A percentile compares a stretch with the other conserved stretches of the same genome.
phyloP scores from a whole-genome alignment of 164 flowering plant genomes.

The Vitis riparia region DNA sequence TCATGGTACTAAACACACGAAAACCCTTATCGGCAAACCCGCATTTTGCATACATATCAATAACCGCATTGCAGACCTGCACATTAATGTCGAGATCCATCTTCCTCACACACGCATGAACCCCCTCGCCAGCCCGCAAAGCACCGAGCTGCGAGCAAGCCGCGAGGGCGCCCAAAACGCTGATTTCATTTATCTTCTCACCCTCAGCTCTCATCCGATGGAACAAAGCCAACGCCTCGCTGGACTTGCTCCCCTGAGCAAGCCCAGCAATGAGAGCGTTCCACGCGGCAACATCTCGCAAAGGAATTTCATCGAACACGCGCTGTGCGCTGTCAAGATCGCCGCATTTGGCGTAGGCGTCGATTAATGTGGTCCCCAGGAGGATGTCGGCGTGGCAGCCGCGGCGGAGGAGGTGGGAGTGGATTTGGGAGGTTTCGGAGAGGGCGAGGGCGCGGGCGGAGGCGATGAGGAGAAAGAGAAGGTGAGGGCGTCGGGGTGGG shows the following conservation, averaged over 20 bases:
- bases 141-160: conserved; percentile 88
- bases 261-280: conserved; percentile 77
- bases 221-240: conserved; percentile 61
- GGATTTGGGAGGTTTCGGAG: conserved; percentile 58
- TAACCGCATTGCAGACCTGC: conserved; percentile 72
- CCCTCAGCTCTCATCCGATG: conserved; percentile 43
- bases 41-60: conserved; percentile 87
- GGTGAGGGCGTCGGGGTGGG: conserved; percentile 65
- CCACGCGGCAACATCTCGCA: conserved; percentile 71
- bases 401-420: conserved; percentile 40
- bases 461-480: conserved; percentile 84
- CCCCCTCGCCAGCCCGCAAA: conserved; percentile 49
- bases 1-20: conserved; percentile 53
- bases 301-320: conserved; percentile 75
- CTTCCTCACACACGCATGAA: conserved; percentile 36
- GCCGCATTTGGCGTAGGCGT: conserved; percentile 64
- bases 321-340: conserved; percentile 46
- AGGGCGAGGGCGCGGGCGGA: conserved; percentile 66
- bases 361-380: conserved; percentile 66
- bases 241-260: conserved; percentile 69
- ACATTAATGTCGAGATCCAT: conserved; percentile 52
- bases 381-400: conserved; percentile 59
- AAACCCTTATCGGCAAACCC: conserved; percentile 66
- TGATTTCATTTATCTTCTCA: conserved; percentile 62
- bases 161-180: conserved; percentile 70